Evolutionary conservation across 371 early-diverging fungal species (phyloP).

Genomic region (Dinochytrium kinnereticum): DNA sequence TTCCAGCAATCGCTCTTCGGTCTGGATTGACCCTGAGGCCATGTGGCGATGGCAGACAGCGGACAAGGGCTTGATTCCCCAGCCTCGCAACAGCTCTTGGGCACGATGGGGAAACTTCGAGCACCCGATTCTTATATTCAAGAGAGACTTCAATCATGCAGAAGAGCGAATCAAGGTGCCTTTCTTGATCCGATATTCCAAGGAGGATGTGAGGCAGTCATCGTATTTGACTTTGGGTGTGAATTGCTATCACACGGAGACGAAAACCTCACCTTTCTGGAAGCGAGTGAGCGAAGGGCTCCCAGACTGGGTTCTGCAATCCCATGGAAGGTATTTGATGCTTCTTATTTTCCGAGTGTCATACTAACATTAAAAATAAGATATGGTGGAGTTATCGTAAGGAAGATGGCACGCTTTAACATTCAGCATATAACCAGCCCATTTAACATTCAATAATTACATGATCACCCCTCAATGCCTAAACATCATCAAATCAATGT

Average conservation of each 20-base stretch:
- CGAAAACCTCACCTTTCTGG: conserved; percentile 10
- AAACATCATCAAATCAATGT: conserved; percentile 36
- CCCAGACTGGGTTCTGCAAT: conserved; percentile 18
- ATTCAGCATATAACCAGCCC: background rate
- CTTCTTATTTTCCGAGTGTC: background rate
- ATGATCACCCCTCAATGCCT: background rate
- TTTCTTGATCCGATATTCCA: conserved; percentile 18
- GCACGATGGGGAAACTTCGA: background rate
- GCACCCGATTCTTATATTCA: background rate
- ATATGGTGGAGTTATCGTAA: conserved; percentile 23
- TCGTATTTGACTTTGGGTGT: background rate
- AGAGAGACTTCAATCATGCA: conserved; percentile 9
- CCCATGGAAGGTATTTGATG: conserved; percentile 13
- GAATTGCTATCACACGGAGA: conserved; percentile 19
- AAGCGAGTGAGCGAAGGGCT: background rate
- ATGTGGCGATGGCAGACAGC: conserved; percentile 21
- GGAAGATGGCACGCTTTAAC: conserved; percentile 9
- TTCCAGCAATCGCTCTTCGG: background rate
- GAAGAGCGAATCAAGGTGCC: conserved; percentile 11
- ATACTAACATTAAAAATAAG: background rate
- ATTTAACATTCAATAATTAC: too few species aligned
- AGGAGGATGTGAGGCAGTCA: background rate
- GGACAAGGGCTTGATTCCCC: background rate
- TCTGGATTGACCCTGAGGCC: conserved; percentile 19
- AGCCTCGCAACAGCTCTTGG: background rate